Conservation (phyloP, 192 early-diverging fungal species). For the Coemansia sp. region DNA sequence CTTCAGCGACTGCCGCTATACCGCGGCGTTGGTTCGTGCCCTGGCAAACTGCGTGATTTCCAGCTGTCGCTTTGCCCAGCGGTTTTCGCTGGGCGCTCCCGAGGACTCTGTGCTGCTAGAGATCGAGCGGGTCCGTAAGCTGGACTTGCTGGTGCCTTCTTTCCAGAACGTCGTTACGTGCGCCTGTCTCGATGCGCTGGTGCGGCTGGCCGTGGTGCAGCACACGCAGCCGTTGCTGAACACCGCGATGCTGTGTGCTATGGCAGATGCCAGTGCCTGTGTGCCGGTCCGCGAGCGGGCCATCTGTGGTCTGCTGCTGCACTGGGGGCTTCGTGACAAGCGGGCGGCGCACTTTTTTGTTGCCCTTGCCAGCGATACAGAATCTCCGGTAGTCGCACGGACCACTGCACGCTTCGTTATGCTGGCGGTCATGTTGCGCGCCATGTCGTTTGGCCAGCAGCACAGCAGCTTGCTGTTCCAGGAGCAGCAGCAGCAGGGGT, state of each 20-base stretch:
- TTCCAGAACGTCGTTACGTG: slow-evolving; percentile 84
- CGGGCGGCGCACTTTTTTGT: slow-evolving; percentile 20
- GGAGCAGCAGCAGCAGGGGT: slow-evolving; percentile 22
- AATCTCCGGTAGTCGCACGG: slow-evolving; percentile 11
- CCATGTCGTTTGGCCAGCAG: slow-evolving; percentile 42
- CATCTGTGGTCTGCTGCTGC: slow-evolving; percentile 71
- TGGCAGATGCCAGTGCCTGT: slow-evolving; percentile 72
- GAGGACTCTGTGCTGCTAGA: slow-evolving; percentile 52
- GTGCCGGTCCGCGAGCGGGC: slow-evolving; percentile 66
- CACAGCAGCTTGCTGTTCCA: slow-evolving; percentile 47
- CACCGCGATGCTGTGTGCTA: slow-evolving; percentile 67
- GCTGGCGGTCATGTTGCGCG: slow-evolving; percentile 29
- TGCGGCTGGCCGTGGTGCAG: slow-evolving; percentile 60
- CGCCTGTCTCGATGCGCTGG: slow-evolving; percentile 70
- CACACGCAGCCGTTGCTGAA: slow-evolving; percentile 69
- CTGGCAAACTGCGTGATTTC: slow-evolving; percentile 63
- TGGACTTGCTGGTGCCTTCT: slow-evolving; percentile 81
- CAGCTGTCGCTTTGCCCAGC: slow-evolving; percentile 25
- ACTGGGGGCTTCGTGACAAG: slow-evolving; percentile 61
- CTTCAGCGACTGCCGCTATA: slow-evolving; percentile 79
- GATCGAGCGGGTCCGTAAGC: slow-evolving; percentile 72
- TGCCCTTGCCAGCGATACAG: slow-evolving; percentile 19
- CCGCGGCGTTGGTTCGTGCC: slow-evolving; percentile 70
- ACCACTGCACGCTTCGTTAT: slow-evolving; percentile 6
- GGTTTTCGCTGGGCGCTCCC: slow-evolving; percentile 8